phyloP scores from a whole-genome alignment of 345 rosid genomes.

The Raphanus sativus region DNA sequence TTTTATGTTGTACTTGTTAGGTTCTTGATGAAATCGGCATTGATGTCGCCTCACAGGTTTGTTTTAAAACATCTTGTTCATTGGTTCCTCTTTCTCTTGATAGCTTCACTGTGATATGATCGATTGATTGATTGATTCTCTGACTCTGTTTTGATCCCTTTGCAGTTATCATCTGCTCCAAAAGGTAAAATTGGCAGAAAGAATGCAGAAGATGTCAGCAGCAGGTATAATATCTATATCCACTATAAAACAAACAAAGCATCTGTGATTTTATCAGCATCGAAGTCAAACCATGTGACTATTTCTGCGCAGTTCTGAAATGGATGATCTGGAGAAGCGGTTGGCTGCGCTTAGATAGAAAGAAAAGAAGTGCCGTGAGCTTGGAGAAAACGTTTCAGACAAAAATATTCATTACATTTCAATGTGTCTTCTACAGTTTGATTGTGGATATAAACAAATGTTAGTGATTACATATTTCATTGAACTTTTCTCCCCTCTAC shows the following conservation, averaged over 20 bases:
- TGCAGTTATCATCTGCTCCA: constrained; percentile 83
- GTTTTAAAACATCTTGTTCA: constrained; percentile 20
- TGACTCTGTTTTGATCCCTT: constrained; percentile 13
- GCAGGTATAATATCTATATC: constrained; percentile 57
- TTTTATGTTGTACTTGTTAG: constrained; percentile 38
- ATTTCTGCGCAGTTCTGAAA: constrained; percentile 57
- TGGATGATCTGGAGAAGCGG: constrained; percentile 82
- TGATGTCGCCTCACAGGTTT: constrained; percentile 91
- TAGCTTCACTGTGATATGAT: constrained; percentile 11
- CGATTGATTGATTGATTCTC: neutral
- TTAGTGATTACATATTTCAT: neutral
- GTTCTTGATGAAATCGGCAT: constrained; percentile 97
- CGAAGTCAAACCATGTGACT: neutral
- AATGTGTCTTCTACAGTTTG: constrained; percentile 16
- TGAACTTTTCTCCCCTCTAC: neutral
- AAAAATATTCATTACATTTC: neutral
- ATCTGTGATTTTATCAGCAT: neutral
- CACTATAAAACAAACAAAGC: neutral
- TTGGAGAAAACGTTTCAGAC: constrained; percentile 3
- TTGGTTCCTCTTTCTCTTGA: neutral
- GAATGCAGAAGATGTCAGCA: constrained; percentile 57
- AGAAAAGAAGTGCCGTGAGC: constrained; percentile 9
- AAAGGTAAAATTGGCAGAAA: constrained; percentile 71
- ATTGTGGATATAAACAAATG: constrained; percentile 1
- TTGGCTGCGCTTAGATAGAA: constrained; percentile 77